Evolutionary conservation across 352 stramenopile species (phyloP).

Genomic region (Pythium sp.): DNA sequence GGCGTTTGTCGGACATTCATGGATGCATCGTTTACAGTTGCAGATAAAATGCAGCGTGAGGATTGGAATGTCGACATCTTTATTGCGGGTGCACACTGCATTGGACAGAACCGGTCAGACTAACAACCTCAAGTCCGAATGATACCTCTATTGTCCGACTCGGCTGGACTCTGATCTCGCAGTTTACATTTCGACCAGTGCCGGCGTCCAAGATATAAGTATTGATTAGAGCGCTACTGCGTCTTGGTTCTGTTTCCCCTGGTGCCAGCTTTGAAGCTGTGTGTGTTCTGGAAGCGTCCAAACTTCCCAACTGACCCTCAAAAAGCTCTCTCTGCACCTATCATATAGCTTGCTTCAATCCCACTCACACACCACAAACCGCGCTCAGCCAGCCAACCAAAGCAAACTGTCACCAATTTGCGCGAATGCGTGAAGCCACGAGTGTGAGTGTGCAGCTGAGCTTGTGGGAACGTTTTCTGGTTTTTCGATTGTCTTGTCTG

Average conservation of each 20-base stretch:
- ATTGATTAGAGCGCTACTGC: not conserved
- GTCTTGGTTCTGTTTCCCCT: not conserved
- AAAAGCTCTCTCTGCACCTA: not conserved
- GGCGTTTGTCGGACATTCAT: too few species aligned
- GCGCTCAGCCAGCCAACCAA: conserved; percentile 1
- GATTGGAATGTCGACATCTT: not conserved
- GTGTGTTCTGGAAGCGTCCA: not conserved
- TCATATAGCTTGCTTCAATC: not conserved
- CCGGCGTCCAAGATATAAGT: too few species aligned
- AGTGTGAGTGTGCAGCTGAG: conserved; percentile 3
- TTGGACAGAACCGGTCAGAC: too few species aligned
- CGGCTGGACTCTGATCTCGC: not conserved
- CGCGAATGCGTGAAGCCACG: not conserved
- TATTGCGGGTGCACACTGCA: too few species aligned
- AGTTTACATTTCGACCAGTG: not conserved
- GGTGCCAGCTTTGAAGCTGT: not conserved
- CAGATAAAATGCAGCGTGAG: too few species aligned
- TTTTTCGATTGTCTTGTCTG: conserved; percentile 1
- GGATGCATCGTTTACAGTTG: too few species aligned
- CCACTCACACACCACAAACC: not conserved
- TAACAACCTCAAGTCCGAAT: too few species aligned
- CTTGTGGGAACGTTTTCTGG: conserved; percentile 1
- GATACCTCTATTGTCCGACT: too few species aligned
- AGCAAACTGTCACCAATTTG: not conserved
- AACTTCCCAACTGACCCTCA: not conserved